Base-by-base conservation (phyloP, 805 yeast genomes). In the Huiozyma naganishii region DNA sequence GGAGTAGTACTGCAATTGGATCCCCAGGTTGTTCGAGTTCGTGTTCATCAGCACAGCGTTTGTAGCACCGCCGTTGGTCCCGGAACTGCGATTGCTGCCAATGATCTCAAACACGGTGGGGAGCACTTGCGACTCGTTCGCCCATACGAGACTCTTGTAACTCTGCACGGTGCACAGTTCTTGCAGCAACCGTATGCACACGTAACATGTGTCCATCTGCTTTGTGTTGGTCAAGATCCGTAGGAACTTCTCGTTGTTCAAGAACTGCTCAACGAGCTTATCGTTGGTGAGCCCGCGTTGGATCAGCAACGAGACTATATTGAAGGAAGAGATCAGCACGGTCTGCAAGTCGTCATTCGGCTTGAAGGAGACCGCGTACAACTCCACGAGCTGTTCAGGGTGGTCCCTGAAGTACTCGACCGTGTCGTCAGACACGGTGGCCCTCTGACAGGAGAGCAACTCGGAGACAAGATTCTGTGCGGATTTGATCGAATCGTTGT, bases 1-100 rank as follows among this genome's bases (percentile, higher is more conserved):
- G 6, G 81, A 71, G 55, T 84, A 76, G 66, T 92, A 92, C 61
- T 83, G 88, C 53, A 87, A 73, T 68, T 92, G 98, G 48, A 89
- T 72, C 46, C 78, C 80, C 34, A 73, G 62, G 45, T 66, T 64
- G 48, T 58, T 65, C 30, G 70, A 54, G 42, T 60, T 60, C 2
- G 64, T 57, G n/a, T 61, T 60, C 32, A 35, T 36, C 17, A 41
- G 36, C 9, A 36, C 38, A 10, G 38, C 32, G 12, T 37, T 40
- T 9, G 30, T 33, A 7, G 30, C n/a, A 10, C 41, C 29, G 29
- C 33, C 37, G 13, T 30, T 32, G 23, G 11, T 36, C 28, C 27
- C 29, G 17, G 11, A 27, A 12, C 41, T 38, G 4, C 10, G 10
- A 4, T 27, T 12, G 4, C 8, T 27, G 6, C 13, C 27, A 51